Evolutionary conservation across 2,329 filamentous ascomycete species (phyloP).

Genomic region (Gnomoniopsis sp.): DNA sequence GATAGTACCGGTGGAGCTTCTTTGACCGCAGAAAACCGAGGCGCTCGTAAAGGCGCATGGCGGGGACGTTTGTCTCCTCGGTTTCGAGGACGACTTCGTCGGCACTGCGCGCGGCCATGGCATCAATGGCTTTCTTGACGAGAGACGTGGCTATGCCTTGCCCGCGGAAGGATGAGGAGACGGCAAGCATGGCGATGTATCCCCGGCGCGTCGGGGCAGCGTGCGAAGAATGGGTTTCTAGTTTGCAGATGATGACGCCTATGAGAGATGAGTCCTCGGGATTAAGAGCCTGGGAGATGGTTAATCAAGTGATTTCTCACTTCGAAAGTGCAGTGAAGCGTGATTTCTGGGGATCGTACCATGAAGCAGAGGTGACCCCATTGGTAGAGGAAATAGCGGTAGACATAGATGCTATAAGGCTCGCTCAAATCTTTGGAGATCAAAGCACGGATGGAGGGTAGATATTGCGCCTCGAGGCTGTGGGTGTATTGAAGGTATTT

Average conservation of each 20-base stretch:
- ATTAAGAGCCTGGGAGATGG: slow-evolving; percentile 49
- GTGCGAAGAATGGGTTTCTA: slow-evolving; percentile 84
- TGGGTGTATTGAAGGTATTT: slow-evolving; percentile 62
- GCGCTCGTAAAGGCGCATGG: slow-evolving; percentile 88
- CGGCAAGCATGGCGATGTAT: slow-evolving; percentile 99
- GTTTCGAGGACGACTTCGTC: slow-evolving; percentile 97
- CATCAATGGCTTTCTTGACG: slow-evolving; percentile 86
- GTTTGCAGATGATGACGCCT: slow-evolving; percentile 91
- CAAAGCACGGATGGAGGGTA: slow-evolving; percentile 83
- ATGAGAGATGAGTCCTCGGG: slow-evolving; percentile 63
- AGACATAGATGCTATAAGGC: slow-evolving; percentile 99
- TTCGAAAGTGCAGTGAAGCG: slow-evolving; percentile 14
- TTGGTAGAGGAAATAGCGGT: slow-evolving; percentile 95
- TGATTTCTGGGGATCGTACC: slow-evolving; percentile 46
- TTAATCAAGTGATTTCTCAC: neutral
- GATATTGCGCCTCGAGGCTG: slow-evolving; percentile 58
- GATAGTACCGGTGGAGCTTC: slow-evolving; percentile 88
- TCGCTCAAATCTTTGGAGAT: slow-evolving; percentile 97
- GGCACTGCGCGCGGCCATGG: slow-evolving; percentile 78
- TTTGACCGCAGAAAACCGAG: slow-evolving; percentile 91
- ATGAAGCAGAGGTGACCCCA: slow-evolving; percentile 98
- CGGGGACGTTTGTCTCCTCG: slow-evolving; percentile 85
- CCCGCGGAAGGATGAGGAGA: slow-evolving; percentile 73
- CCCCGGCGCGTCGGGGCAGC: slow-evolving; percentile 72
- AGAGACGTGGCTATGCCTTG: slow-evolving; percentile 84